These are phyloP conservation scores for Hirsutella rhossiliensis DNA, from an alignment of 2,329 filamentous ascomycete genomes.

Conservation along the genomic window DNA sequence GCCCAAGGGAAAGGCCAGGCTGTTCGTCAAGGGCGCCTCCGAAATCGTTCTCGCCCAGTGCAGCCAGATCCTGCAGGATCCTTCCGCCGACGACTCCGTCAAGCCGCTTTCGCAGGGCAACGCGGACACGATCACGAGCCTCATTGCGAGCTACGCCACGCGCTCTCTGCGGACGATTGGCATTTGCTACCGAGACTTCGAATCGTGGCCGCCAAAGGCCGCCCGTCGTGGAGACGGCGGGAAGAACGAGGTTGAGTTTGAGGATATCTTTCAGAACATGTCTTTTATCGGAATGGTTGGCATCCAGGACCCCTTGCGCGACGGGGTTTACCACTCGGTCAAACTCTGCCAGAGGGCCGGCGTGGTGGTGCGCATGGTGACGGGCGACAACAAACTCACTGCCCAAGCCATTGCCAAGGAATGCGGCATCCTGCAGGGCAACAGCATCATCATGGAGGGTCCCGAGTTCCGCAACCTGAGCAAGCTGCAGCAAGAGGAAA, in stretches of 20 bases:
- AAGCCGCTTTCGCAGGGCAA: conserved; percentile 38
- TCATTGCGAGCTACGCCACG: conserved; percentile 69
- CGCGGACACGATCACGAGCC: conserved; percentile 42
- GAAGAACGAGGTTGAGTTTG: conserved; percentile 50
- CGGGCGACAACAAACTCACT: conserved; percentile 70
- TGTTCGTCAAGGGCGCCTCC: conserved; percentile 53
- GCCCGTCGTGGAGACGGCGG: conserved; percentile 42
- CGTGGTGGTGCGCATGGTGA: conserved; percentile 76
- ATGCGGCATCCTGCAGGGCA: conserved; percentile 59
- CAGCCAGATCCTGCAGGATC: conserved; percentile 36
- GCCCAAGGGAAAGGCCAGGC: conserved; percentile 36
- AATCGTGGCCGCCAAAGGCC: conserved; percentile 66
- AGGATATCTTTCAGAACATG: conserved; percentile 57
- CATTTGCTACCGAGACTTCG: conserved; percentile 73
- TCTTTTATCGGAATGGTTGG: conserved; percentile 59
- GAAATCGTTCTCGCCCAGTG: conserved; percentile 51
- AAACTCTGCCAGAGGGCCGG: conserved; percentile 62
- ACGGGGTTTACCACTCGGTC: conserved; percentile 64
- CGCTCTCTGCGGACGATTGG: conserved; percentile 77
- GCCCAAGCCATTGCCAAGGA: conserved; percentile 69
- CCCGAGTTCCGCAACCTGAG: conserved; percentile 65
- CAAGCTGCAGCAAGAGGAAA: conserved; percentile 49
- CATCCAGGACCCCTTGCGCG: conserved; percentile 69
- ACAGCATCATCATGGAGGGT: conserved; percentile 65
- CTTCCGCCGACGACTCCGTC: conserved; percentile 30